A percentile compares a stretch with the other conserved stretches of the same genome.
Evolutionary conservation across 208 protist species (phyloP).

Genomic region (Vickermania spadyakhi): DNA sequence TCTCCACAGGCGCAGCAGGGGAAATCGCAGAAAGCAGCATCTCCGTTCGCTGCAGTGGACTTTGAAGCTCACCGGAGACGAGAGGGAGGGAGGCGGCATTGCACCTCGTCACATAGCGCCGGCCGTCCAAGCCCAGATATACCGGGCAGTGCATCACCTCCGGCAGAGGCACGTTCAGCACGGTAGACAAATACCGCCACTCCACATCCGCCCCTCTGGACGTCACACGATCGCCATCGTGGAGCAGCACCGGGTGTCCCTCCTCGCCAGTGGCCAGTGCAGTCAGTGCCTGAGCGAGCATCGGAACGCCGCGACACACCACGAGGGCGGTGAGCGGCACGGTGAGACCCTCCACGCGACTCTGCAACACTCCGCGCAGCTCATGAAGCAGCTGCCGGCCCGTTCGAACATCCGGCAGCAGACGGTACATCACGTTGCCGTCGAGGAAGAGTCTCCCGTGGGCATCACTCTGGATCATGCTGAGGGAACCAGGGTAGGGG

Average conservation of each 20-base stretch:
- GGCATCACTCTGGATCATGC: constrained; percentile 11
- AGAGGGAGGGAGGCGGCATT: constrained; percentile 23
- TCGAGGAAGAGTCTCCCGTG: constrained; percentile 26
- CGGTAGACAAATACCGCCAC: constrained; percentile 26
- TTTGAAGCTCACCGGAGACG: constrained; percentile 10
- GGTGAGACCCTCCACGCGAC: constrained; percentile 25
- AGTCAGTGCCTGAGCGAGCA: constrained; percentile 39
- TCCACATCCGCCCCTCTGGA: constrained; percentile 27
- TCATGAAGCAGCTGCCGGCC: constrained; percentile 35
- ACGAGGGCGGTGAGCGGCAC: constrained; percentile 41
- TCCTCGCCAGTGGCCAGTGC: constrained; percentile 12
- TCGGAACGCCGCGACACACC: constrained; percentile 40
- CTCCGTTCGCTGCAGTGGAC: constrained; percentile 28
- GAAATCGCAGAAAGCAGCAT: constrained; percentile 18
- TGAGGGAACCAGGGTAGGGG: constrained; percentile 22
- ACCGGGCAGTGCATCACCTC: constrained; percentile 17
- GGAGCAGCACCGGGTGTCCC: constrained; percentile 17
- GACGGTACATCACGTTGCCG: constrained; percentile 52
- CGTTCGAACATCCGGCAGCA: constrained; percentile 29
- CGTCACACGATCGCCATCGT: constrained; percentile 14
- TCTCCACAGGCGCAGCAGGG: background rate
- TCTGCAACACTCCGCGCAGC: constrained; percentile 38
- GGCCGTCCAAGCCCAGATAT: constrained; percentile 34
- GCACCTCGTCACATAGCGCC: constrained; percentile 26
- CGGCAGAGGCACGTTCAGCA: constrained; percentile 31